Evolutionary conservation across 2,329 filamentous ascomycete genomes (phyloP).

Genomic region (Allantophomopsis cytisporea): DNA sequence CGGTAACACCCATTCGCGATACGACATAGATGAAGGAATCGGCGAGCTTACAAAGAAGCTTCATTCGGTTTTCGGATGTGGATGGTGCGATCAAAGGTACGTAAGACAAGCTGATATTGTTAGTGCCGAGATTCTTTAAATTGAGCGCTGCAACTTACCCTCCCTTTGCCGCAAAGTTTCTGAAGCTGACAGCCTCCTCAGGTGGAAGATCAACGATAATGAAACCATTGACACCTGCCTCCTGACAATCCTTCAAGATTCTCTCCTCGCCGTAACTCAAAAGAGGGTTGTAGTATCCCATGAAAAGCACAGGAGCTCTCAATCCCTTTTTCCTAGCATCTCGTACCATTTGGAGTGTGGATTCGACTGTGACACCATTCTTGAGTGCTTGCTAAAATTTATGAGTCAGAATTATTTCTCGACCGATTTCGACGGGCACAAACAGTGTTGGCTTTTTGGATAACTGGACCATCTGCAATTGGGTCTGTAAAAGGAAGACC

Average conservation of each 20-base stretch:
- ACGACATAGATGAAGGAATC: conserved; percentile 99
- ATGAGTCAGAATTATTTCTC: conserved; percentile 5
- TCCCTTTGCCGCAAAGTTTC: conserved; percentile 66
- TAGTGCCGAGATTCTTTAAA: not conserved
- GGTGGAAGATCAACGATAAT: conserved; percentile 93
- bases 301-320: conserved; percentile 73
- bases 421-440: conserved; percentile 8
- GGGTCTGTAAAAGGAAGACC: conserved; percentile 96
- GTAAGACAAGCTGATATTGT: conserved; percentile 59
- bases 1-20: conserved; percentile 92
- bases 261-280: conserved; percentile 88
- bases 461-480: conserved; percentile 93
- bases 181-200: conserved; percentile 88
- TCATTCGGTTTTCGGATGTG: conserved; percentile 88
- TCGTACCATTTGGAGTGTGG: conserved; percentile 71
- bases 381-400: conserved; percentile 49
- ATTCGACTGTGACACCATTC: conserved; percentile 76
- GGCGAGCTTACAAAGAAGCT: conserved; percentile 86
- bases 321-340: conserved; percentile 67
- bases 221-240: conserved; percentile 84
- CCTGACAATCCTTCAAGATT: conserved; percentile 71
- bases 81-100: conserved; percentile 93
- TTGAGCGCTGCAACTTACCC: conserved; percentile 34
- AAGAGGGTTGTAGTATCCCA: conserved; percentile 98
- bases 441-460: conserved; percentile 87